Percentiles rank a stretch among this genome's conserved stretches.
phyloP scores from a whole-genome alignment of 2,329 filamentous ascomycete species.

The Colletotrichum cordylinicola region DNA sequence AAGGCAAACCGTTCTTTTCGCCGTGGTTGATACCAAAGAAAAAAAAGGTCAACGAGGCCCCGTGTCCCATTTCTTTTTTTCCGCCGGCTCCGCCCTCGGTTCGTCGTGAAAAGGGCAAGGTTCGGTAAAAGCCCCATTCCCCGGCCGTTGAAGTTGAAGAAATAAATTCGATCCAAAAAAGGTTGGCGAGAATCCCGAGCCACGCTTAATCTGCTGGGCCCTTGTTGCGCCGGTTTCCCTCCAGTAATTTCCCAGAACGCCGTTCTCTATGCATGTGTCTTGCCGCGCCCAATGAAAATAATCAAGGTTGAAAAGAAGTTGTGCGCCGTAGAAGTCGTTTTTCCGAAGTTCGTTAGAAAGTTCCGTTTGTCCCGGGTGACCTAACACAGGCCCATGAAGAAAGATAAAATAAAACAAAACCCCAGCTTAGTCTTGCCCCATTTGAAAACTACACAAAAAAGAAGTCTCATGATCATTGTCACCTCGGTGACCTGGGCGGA shows the following conservation, averaged over 20 bases:
- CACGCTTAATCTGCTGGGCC: not conserved
- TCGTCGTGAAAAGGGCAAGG: not conserved
- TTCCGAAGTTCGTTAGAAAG: not conserved
- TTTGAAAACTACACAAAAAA: not conserved
- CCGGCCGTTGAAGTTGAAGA: not conserved
- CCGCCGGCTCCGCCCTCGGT: not conserved
- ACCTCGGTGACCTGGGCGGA: slow-evolving; percentile 15
- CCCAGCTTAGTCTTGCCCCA: not conserved
- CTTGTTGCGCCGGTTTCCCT: not conserved
- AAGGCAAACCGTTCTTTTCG: not conserved
- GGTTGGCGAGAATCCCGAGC: not conserved
- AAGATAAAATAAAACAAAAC: not conserved
- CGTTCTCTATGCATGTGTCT: slow-evolving; percentile 19
- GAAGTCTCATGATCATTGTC: not conserved
- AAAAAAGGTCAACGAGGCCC: not conserved
- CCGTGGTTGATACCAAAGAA: not conserved
- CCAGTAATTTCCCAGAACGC: not conserved
- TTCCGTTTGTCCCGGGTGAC: not conserved
- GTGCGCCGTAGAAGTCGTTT: not conserved
- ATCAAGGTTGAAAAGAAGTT: not conserved
- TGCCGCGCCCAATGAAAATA: not conserved
- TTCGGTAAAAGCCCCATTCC: not conserved
- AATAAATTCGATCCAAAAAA: not conserved
- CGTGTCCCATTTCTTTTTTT: not conserved
- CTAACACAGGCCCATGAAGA: too few species aligned